Evolutionary conservation across 164 flowering plant species (phyloP), one percentile per base, ranked within the genome.

Genomic region (Stephania japonica): DNA sequence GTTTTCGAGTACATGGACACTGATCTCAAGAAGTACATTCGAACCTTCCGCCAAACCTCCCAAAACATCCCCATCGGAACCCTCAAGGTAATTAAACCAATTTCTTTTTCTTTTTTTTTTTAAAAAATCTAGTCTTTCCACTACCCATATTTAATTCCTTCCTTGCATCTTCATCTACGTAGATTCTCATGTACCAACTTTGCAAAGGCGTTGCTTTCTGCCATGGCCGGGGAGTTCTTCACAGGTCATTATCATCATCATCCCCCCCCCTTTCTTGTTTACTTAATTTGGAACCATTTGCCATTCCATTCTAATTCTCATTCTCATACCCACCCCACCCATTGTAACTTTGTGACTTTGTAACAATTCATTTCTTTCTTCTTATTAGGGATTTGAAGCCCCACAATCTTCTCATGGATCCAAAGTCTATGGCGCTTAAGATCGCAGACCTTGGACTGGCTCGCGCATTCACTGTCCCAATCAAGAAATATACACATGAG

Each of bases 361-460:
- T n/a, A n/a, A n/a, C n/a, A n/a, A n/a, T n/a, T n/a, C n/a, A n/a
- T n/a, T n/a, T n/a, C n/a, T n/a, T n/a, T n/a, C n/a, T n/a, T n/a
- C n/a, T n/a, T n/a, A n/a, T n/a, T n/a, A 93, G 99, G 86, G 99
- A 93, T 79, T 87, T 95, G 61, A 95, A 95, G 81, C 98, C 98
- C 62, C 98, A 95, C 79, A 95, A 93, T 82, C 93, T 95, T 23
- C 77, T 95, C 79, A 90, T 95, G 98, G 98, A 90, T 79, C 86
- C 81, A 21, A 89, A 86, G 82, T 86, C 93, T 1, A 75, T 80
- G 86, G 75, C 62, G 81, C 99, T 95, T 62, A 95, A 95, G 71
- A 91, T 91, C 53, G 99, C 99, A 32, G 98, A 95, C 80, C 94
- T 93, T 75, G 98, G 99, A 18, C 86, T 95, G 0, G 97, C 94